These are phyloP conservation scores for Zoysia japonica DNA, from an alignment of 176 grass and related monocot genomes.

Conservation along the genomic window DNA sequence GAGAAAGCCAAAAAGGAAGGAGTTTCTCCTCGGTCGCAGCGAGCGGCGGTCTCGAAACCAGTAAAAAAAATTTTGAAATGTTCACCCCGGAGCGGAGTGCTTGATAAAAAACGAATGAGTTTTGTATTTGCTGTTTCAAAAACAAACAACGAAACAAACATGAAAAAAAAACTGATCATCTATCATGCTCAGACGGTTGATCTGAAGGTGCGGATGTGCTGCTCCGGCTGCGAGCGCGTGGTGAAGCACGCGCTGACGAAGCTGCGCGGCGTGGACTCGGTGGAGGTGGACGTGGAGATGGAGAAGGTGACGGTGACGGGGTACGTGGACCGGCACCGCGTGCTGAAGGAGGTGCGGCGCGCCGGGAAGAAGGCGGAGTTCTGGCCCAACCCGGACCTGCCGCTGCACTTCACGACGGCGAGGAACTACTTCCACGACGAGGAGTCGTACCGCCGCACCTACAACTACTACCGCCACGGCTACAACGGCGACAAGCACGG, in stretches of 20 bases:
- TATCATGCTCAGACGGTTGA: conserved; percentile 63
- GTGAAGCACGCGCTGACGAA: conserved; percentile 73
- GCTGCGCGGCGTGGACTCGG: conserved; percentile 78
- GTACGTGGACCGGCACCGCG: conserved; percentile 78
- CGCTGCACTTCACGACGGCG: conserved; percentile 77
- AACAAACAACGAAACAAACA: too few relatives aligned
- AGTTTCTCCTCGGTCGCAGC: background rate
- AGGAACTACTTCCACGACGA: conserved; percentile 91
- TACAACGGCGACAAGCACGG: conserved; percentile 97
- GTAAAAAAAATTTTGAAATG: background rate
- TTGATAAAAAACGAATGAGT: too few relatives aligned
- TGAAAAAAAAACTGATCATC: too few relatives aligned
- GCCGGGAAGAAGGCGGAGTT: conserved; percentile 95
- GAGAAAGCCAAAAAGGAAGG: background rate
- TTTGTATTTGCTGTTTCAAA: too few relatives aligned
- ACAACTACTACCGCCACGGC: conserved; percentile 95
- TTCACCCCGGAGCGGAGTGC: background rate
- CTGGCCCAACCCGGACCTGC: conserved; percentile 85
- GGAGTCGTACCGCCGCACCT: conserved; percentile 76
- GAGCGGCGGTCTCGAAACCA: conserved; percentile 12
- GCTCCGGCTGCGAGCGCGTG: conserved; percentile 83
- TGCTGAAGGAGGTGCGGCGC: conserved; percentile 92
- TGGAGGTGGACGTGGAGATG: conserved; percentile 82
- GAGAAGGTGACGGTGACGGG: conserved; percentile 99
- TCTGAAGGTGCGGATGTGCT: conserved; percentile 98